Evolutionary conservation across 768 basidiomycete species (phyloP).

Genomic region (Sporobolomyces pararoseus): DNA sequence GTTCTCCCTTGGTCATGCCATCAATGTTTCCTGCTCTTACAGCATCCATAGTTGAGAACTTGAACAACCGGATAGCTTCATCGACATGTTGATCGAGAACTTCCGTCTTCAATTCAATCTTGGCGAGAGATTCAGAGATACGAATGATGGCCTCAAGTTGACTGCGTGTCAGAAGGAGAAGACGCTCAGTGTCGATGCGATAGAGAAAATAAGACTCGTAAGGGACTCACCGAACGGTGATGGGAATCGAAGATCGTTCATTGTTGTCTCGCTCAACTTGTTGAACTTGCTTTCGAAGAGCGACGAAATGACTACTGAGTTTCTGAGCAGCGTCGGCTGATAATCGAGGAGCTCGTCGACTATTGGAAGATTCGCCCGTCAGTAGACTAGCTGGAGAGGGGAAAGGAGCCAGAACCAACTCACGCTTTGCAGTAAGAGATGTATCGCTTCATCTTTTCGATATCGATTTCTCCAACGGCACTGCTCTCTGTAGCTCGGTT

Average conservation of each 20-base stretch:
- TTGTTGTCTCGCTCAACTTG: slow-evolving; percentile 95
- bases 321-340: slow-evolving; percentile 93
- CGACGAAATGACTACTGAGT: slow-evolving; percentile 91
- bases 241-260: slow-evolving; percentile 94
- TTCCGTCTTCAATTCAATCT: slow-evolving; percentile 78
- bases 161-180: slow-evolving; percentile 46
- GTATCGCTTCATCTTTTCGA: slow-evolving; percentile 98
- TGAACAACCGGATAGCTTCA: slow-evolving; percentile 96
- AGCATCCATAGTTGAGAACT: slow-evolving; percentile 98
- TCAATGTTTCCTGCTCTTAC: slow-evolving; percentile 85
- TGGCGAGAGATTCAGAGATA: slow-evolving; percentile 94
- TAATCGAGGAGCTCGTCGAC: slow-evolving; percentile 92
- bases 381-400: too few relatives aligned
- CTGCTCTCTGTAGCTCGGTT: slow-evolving; percentile 67
- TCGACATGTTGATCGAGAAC: slow-evolving; percentile 93
- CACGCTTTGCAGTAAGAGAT: slow-evolving; percentile 94
- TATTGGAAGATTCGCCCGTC: too few relatives aligned
- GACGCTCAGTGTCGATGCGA: background rate
- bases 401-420: slow-evolving; percentile 38
- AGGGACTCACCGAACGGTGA: slow-evolving; percentile 76
- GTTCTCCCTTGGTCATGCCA: slow-evolving; percentile 80
- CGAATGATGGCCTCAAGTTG: slow-evolving; percentile 99
- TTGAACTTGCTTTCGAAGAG: slow-evolving; percentile 85
- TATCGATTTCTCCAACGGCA: slow-evolving; percentile 77
- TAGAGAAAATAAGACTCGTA: too few relatives aligned